These are phyloP conservation scores for Sicyos baderoa DNA, from an alignment of 306 rosid species.

Conservation along the genomic window DNA sequence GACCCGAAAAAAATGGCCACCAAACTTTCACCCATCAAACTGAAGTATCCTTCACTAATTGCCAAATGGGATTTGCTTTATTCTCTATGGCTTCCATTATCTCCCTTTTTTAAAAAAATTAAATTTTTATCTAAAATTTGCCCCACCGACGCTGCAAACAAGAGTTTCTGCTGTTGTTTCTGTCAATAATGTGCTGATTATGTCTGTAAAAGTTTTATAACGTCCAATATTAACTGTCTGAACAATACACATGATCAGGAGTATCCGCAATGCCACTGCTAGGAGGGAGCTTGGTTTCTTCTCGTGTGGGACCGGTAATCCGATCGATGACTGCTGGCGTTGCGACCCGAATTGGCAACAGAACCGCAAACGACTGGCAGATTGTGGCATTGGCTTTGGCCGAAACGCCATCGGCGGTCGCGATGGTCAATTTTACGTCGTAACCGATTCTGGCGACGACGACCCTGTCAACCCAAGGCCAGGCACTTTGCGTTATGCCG, in stretches of 20 bases:
- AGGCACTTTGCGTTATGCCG: slow-evolving; percentile 86
- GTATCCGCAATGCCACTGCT: slow-evolving; percentile 66
- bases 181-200: too few species aligned
- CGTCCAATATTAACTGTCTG: background rate
- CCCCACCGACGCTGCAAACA: slow-evolving; percentile 15
- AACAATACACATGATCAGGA: slow-evolving; percentile 45
- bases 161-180: too few species aligned
- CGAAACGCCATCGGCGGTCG: slow-evolving; percentile 95
- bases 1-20: slow-evolving; percentile 8
- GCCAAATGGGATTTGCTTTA: slow-evolving; percentile 4
- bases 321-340: slow-evolving; percentile 98
- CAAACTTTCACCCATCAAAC: slow-evolving; percentile 8
- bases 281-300: slow-evolving; percentile 86
- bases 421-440: slow-evolving; percentile 80
- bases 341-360: slow-evolving; percentile 79
- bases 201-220: background rate
- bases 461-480: slow-evolving; percentile 88
- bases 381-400: slow-evolving; percentile 94
- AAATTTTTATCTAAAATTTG: background rate
- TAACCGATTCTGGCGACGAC: slow-evolving; percentile 69
- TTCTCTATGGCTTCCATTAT: background rate
- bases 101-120: background rate
- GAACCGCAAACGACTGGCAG: slow-evolving; percentile 90
- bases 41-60: background rate
- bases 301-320: slow-evolving; percentile 92